Evolutionary conservation across 2,329 filamentous ascomycete genomes (phyloP).

Genomic region (Penicillium polonicum): DNA sequence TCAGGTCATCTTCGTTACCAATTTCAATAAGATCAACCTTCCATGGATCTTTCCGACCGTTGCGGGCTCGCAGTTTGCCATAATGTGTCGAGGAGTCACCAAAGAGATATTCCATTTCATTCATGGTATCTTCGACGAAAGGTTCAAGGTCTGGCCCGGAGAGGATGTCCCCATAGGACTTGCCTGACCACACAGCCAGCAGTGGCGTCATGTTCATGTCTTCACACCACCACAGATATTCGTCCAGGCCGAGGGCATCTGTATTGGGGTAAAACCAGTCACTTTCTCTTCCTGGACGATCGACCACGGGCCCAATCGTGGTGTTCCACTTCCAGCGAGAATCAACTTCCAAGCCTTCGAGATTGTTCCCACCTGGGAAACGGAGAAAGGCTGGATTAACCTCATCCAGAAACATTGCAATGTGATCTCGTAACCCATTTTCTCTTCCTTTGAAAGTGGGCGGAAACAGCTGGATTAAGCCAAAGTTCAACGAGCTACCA

Average conservation of each 20-base stretch:
- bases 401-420: slow-evolving; percentile 54
- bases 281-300: slow-evolving; percentile 55
- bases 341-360: slow-evolving; percentile 39
- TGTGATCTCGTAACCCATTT: slow-evolving; percentile 59
- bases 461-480: slow-evolving; percentile 28
- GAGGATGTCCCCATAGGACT: slow-evolving; percentile 52
- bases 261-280: slow-evolving; percentile 63
- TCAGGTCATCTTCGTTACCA: slow-evolving; percentile 66
- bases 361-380: slow-evolving; percentile 65
- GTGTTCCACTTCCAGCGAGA: slow-evolving; percentile 43
- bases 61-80: slow-evolving; percentile 56
- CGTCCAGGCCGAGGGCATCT: slow-evolving; percentile 59
- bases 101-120: slow-evolving; percentile 63
- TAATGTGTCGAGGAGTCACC: slow-evolving; percentile 55
- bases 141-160: slow-evolving; percentile 52
- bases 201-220: slow-evolving; percentile 59
- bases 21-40: slow-evolving; percentile 61
- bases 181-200: slow-evolving; percentile 59
- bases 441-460: slow-evolving; percentile 28
- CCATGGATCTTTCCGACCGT: slow-evolving; percentile 62
- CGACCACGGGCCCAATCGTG: slow-evolving; percentile 42
- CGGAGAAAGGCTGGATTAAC: slow-evolving; percentile 60
- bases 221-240: slow-evolving; percentile 62
- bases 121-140: slow-evolving; percentile 60
- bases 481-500: slow-evolving; percentile 26